Percentiles rank a stretch among this genome's conserved stretches.
phyloP scores from a whole-genome alignment of 805 yeast species.

The Yarrowia porcina region DNA sequence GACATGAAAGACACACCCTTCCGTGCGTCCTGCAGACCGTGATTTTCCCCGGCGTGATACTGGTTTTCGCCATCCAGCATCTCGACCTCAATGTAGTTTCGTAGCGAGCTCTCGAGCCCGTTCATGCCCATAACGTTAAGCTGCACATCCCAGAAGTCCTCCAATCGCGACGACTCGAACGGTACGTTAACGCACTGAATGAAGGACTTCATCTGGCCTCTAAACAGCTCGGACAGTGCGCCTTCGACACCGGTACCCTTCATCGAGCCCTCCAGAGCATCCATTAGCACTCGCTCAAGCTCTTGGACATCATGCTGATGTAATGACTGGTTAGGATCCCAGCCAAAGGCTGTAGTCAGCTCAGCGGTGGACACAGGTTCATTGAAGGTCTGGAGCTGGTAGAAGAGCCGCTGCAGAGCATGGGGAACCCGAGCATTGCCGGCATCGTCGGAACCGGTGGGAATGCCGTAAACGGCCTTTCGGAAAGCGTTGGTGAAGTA shows the following conservation, averaged over 20 bases:
- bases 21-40: slow-evolving; percentile 90
- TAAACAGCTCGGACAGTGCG: slow-evolving; percentile 75
- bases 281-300: slow-evolving; percentile 92
- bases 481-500: slow-evolving; percentile 81
- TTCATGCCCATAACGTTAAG: slow-evolving; percentile 82
- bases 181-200: slow-evolving; percentile 90
- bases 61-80: slow-evolving; percentile 91
- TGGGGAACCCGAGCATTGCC: slow-evolving; percentile 64
- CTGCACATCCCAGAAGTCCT: slow-evolving; percentile 98
- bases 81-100: slow-evolving; percentile 84
- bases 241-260: slow-evolving; percentile 80
- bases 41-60: slow-evolving; percentile 85
- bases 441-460: slow-evolving; percentile 57
- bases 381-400: slow-evolving; percentile 66
- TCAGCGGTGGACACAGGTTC: slow-evolving; percentile 81
- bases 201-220: slow-evolving; percentile 94
- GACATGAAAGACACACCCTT: slow-evolving; percentile 91
- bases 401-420: slow-evolving; percentile 85
- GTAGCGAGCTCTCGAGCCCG: slow-evolving; percentile 70
- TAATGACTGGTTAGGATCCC: slow-evolving; percentile 95
- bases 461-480: slow-evolving; percentile 82
- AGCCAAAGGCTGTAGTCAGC: slow-evolving; percentile 88
- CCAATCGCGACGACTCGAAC: slow-evolving; percentile 85
- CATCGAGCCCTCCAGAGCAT: slow-evolving; percentile 84
- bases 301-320: slow-evolving; percentile 99